Evolutionary conservation across 106 monocot genomes (phyloP).

Genomic region (Dioscorea zingiberensis): DNA sequence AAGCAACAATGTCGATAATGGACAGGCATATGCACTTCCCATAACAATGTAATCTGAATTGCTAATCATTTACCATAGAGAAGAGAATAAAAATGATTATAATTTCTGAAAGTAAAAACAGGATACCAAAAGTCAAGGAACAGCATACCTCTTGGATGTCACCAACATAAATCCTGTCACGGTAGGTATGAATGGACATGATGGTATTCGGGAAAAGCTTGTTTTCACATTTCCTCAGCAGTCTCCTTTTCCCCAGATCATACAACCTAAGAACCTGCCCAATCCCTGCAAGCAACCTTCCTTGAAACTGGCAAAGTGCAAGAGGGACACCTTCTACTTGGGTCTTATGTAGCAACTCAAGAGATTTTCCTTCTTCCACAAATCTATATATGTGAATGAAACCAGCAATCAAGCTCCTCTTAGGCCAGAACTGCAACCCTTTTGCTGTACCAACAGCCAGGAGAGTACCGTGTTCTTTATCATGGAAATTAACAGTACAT

Average conservation of each 20-base stretch:
- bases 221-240: slow-evolving; percentile 95
- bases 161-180: slow-evolving; percentile 95
- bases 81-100: no score
- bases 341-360: slow-evolving; percentile 92
- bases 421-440: slow-evolving; percentile 85
- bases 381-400: slow-evolving; percentile 96
- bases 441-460: slow-evolving; percentile 89
- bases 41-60: no score
- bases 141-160: slow-evolving; percentile 89
- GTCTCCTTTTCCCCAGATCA: slow-evolving; percentile 83
- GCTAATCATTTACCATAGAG: no score
- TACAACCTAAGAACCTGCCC: slow-evolving; percentile 83
- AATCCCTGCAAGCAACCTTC: slow-evolving; percentile 82
- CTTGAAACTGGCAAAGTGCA: slow-evolving; percentile 87
- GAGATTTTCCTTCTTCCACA: slow-evolving; percentile 79
- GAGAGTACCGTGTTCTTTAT: slow-evolving; percentile 90
- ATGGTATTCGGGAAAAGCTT: slow-evolving; percentile 89
- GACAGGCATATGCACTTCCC: no score
- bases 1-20: no score
- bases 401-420: slow-evolving; percentile 50
- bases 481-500: slow-evolving; percentile 96
- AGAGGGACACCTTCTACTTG: slow-evolving; percentile 92
- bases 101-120: no score
- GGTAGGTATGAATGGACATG: slow-evolving; percentile 87
- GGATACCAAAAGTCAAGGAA: no score